Evolutionary conservation across 805 yeast species (phyloP), one percentile per base, ranked within the genome.

Genomic region (Candida peoriensis): DNA sequence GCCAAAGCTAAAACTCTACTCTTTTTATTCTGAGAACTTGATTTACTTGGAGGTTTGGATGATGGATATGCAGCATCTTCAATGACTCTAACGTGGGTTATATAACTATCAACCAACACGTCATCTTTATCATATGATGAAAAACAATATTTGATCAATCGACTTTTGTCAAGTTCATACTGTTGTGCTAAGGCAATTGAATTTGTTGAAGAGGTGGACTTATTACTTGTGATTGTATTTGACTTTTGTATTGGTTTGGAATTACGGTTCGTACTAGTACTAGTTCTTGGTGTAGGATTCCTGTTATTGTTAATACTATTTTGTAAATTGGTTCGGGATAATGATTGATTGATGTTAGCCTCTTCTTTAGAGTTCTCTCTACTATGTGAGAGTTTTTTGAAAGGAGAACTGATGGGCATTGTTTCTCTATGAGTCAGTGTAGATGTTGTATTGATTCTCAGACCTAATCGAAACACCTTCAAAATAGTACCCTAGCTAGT

Each of bases 1-100:
- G 89, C 76, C n/a, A 66, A 15, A 11, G 58, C 58, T 6, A 84
- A 58, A 5, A 81, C 61, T 52, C 94, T 64, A 25, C 70, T 66
- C 46, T 87, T 86, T 46, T 64, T 83, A 57, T 61, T 71, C 19
- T 58, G 60, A 38, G 53, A 48, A 1, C 68, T 52, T 4, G 79
- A 65, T 29, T 60, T 60, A 1, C 69, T 55, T 1, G 93, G 85
- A 0, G 95, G 95, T 21, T 82, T 72, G 1, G 69, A 52, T 20
- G 78, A 71, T 4, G 93, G 87, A 43, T 69, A 80, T 39, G 72
- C 74, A 1, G 87, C 69, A 57, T 78, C 93, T 52, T 87, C 96
- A 28, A 77, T 69, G 23, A 86, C 71, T 35, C 82, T 61, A 12
- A 83, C 78, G 55, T 87, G 96, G 1, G 93, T 78, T 36, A 82